Evolutionary conservation across 2,329 filamentous ascomycete genomes (phyloP).

Genomic region (Cordyceps sp.): DNA sequence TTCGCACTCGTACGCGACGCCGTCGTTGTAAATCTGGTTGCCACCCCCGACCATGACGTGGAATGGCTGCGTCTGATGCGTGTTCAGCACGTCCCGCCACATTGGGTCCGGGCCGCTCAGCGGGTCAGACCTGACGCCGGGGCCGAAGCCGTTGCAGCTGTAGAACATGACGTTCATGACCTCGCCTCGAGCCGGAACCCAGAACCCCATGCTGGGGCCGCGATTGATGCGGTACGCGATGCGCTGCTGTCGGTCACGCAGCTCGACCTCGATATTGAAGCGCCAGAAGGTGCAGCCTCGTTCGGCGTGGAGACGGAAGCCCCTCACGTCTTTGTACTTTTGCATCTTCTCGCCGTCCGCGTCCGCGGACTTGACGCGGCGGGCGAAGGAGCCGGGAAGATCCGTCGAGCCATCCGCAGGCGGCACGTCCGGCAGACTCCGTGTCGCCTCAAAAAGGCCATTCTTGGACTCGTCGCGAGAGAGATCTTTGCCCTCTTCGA

Average conservation of each 20-base stretch:
- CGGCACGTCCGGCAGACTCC: constrained; percentile 31
- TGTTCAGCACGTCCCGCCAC: constrained; percentile 92
- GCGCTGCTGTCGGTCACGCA: constrained; percentile 59
- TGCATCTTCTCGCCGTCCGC: constrained; percentile 67
- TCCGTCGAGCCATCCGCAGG: constrained; percentile 26
- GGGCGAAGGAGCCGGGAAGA: constrained; percentile 33
- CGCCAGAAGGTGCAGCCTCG: constrained; percentile 90
- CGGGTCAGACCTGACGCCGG: constrained; percentile 57
- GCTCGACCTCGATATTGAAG: constrained; percentile 87
- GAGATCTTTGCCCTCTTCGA: constrained; percentile 62
- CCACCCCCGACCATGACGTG: constrained; percentile 97
- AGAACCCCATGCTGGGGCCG: constrained; percentile 78
- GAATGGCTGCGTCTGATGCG: constrained; percentile 78
- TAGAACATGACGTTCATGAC: constrained; percentile 99
- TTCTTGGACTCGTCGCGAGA: constrained; percentile 65
- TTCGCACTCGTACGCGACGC: constrained; percentile 55
- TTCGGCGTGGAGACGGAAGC: constrained; percentile 68
- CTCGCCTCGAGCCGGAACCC: constrained; percentile 72
- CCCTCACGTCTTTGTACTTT: constrained; percentile 70
- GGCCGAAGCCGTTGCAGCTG: constrained; percentile 90
- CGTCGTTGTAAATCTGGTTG: constrained; percentile 93
- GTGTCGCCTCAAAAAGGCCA: constrained; percentile 62
- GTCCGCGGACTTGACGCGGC: constrained; percentile 31
- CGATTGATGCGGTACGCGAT: constrained; percentile 93
- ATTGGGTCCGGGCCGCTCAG: constrained; percentile 89